These are phyloP conservation scores for Microsporum canis DNA, from an alignment of 2,329 filamentous ascomycete species.

Conservation along the genomic window DNA sequence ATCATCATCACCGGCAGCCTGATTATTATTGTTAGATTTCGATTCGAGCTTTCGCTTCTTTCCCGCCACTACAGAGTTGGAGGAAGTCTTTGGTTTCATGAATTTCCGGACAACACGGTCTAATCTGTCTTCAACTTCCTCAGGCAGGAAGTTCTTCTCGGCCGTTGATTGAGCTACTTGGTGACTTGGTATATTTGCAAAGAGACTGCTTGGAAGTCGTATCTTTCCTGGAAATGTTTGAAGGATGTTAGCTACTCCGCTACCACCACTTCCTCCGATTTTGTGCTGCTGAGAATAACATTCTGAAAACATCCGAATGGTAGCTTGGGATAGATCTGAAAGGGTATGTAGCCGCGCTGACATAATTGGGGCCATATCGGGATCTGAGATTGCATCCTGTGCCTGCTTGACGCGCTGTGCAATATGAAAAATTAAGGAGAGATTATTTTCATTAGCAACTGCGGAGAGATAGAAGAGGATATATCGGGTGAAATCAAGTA, in stretches of 20 bases:
- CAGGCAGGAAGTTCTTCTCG: conserved; percentile 70
- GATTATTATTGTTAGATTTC: conserved; percentile 15
- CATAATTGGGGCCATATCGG: conserved; percentile 27
- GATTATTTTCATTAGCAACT: conserved; percentile 74
- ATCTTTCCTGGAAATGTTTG: conserved; percentile 74
- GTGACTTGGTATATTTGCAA: conserved; percentile 62
- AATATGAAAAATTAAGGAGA: conserved; percentile 81
- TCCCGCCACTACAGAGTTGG: conserved; percentile 14
- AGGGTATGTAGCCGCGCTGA: conserved; percentile 60
- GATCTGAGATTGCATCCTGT: conserved; percentile 58
- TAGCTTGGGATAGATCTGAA: conserved; percentile 72
- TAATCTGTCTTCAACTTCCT: conserved; percentile 62
- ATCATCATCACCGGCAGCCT: conserved; percentile 23
- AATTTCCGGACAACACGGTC: conserved; percentile 62
- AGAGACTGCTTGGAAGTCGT: conserved; percentile 67
- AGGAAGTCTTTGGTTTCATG: conserved; percentile 47
- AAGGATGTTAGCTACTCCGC: conserved; percentile 44
- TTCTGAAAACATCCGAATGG: conserved; percentile 78
- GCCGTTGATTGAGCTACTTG: conserved; percentile 73
- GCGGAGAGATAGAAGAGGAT: conserved; percentile 78
- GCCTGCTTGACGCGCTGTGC: conserved; percentile 89
- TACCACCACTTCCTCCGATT: conserved; percentile 30
- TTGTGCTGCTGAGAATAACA: conserved; percentile 59
- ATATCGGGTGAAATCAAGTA: conserved; percentile 76
- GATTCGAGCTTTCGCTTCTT: conserved; percentile 36